Conservation (phyloP, 2,329 filamentous ascomycete genomes). For the Alternaria ventricosa region DNA sequence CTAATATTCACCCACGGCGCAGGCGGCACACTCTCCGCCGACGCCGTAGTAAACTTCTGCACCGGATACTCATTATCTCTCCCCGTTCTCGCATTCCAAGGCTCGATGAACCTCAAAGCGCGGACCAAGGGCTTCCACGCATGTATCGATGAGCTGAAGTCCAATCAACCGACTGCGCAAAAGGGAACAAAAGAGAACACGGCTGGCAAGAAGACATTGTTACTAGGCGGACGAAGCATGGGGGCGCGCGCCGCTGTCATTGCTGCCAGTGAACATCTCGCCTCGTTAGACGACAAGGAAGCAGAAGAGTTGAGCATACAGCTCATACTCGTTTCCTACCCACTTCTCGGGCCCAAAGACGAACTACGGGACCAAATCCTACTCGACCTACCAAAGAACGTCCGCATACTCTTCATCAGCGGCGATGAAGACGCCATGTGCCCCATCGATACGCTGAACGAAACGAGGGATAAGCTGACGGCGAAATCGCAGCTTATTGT, state of each 20-base stretch:
- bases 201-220: neutral
- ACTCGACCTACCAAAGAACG: constrained; percentile 34
- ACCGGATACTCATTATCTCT: constrained; percentile 36
- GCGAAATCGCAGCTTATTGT: constrained; percentile 46
- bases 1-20: constrained; percentile 56
- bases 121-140: constrained; percentile 48
- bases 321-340: constrained; percentile 52
- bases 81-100: constrained; percentile 48
- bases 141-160: constrained; percentile 35
- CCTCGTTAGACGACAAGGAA: neutral
- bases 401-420: constrained; percentile 50
- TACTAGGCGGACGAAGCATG: constrained; percentile 53
- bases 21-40: constrained; percentile 50
- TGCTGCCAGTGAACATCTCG: constrained; percentile 25
- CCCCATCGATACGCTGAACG: constrained; percentile 23
- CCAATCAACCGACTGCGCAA: neutral
- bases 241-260: constrained; percentile 53
- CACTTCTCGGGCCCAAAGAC: constrained; percentile 46
- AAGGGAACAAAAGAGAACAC: too few relatives aligned
- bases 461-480: constrained; percentile 47
- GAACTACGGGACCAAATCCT: constrained; percentile 50
- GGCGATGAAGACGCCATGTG: constrained; percentile 42
- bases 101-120: constrained; percentile 50
- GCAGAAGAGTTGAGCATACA: constrained; percentile 3
- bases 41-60: constrained; percentile 51